Evolutionary conservation across 306 rosid genomes (phyloP).

Genomic region (Acacia crassicarpa): DNA sequence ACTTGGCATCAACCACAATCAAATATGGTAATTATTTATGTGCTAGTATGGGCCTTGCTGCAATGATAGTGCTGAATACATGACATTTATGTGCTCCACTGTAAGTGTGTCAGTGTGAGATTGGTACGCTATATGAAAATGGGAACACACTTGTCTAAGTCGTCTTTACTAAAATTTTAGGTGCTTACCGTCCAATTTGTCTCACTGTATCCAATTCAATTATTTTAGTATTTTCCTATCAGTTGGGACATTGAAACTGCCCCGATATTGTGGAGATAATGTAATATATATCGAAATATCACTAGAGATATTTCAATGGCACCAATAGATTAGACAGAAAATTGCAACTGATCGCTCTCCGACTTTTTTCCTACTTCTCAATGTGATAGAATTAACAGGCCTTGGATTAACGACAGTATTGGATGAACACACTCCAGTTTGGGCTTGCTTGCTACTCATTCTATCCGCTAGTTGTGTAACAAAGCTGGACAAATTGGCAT

Average conservation of each 20-base stretch:
- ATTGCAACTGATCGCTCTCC: neutral
- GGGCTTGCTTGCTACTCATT: too few relatives aligned
- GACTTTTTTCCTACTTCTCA: neutral
- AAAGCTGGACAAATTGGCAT: too few relatives aligned
- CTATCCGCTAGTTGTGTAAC: too few relatives aligned
- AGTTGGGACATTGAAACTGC: neutral
- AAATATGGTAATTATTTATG: conserved; percentile 48
- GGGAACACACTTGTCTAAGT: neutral
- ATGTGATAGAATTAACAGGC: too few relatives aligned
- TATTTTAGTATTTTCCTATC: neutral
- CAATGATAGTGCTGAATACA: neutral
- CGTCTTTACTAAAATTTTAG: neutral
- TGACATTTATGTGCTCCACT: neutral
- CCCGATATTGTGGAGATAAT: neutral
- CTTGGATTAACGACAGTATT: too few relatives aligned
- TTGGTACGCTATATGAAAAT: neutral
- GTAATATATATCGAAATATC: neutral
- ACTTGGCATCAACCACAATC: conserved; percentile 58
- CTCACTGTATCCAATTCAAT: neutral
- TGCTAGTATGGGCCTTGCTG: neutral
- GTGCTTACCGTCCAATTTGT: neutral
- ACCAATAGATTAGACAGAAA: neutral
- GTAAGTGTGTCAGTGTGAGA: neutral
- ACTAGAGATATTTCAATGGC: neutral
- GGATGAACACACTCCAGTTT: too few relatives aligned